Evolutionary conservation across 257 asterid genomes (phyloP).

Genomic region (Salvia rosmarinus): DNA sequence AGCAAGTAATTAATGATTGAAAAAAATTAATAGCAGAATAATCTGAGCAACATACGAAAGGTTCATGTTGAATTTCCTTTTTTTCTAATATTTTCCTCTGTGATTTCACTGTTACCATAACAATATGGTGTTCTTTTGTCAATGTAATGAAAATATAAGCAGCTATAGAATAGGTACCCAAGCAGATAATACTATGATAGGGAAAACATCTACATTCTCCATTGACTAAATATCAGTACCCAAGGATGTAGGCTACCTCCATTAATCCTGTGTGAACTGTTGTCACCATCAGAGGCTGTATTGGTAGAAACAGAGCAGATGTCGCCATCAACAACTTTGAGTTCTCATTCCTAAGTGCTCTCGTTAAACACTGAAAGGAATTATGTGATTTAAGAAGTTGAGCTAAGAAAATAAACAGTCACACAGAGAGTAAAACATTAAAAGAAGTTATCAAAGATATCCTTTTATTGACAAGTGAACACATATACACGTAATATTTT

Average conservation of each 20-base stretch:
- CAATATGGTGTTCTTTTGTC: background rate
- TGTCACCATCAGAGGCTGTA: slow-evolving; percentile 94
- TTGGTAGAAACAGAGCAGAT: slow-evolving; percentile 78
- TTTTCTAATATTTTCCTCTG: background rate
- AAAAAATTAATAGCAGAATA: background rate
- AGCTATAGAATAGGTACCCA: background rate
- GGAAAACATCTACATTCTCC: background rate
- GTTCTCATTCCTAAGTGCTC: slow-evolving; percentile 83
- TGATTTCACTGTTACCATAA: background rate
- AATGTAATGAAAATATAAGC: no score
- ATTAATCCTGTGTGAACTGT: slow-evolving; percentile 95
- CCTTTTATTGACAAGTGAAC: background rate
- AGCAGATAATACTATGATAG: background rate
- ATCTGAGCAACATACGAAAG: slow-evolving; percentile 5
- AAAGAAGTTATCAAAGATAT: background rate
- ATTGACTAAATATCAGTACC: slow-evolving; percentile 6
- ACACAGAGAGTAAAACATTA: background rate
- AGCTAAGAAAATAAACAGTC: slow-evolving; percentile 3
- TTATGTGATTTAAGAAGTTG: slow-evolving; percentile 13
- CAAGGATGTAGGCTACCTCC: slow-evolving; percentile 65
- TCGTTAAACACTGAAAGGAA: slow-evolving; percentile 71
- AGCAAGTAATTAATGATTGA: background rate
- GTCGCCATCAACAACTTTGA: slow-evolving; percentile 86
- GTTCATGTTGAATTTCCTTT: background rate
- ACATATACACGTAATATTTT: background rate